A percentile compares a stretch with the other conserved stretches of the same genome.
Conservation (phyloP, 768 basidiomycete species). For the Agaricus bisporus region DNA sequence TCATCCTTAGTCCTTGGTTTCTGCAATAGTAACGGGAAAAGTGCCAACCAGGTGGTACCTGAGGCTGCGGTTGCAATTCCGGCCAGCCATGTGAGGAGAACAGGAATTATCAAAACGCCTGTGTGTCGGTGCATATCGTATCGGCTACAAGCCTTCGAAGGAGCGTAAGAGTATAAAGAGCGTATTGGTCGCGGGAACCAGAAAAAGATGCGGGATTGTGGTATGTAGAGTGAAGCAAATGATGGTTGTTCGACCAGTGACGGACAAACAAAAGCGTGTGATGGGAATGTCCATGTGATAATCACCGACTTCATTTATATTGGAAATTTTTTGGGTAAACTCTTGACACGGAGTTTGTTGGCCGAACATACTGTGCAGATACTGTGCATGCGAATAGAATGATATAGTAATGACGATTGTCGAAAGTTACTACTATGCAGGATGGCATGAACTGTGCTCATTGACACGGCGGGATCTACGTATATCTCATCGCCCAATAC, state of each 20-base stretch:
- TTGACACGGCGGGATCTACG: too few species aligned
- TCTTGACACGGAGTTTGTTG: too few species aligned
- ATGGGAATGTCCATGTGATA: slow-evolving; percentile 9
- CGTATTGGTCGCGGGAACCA: neutral
- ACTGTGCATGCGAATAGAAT: too few species aligned
- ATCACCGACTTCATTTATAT: neutral
- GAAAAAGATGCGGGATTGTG: neutral
- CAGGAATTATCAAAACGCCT: neutral
- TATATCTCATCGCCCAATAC: too few species aligned
- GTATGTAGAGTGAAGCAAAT: neutral
- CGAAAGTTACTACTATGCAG: too few species aligned
- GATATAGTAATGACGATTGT: too few species aligned
- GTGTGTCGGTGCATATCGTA: neutral
- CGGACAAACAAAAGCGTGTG: slow-evolving; percentile 2
- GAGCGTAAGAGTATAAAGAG: neutral
- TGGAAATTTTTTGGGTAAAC: too few species aligned
- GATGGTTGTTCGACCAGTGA: too few species aligned
- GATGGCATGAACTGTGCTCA: too few species aligned
- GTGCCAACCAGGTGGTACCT: neutral
- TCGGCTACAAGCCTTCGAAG: neutral
- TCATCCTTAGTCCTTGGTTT: too few species aligned
- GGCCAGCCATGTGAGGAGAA: slow-evolving; percentile 6
- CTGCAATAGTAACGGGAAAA: neutral
- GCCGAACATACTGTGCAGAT: too few species aligned
- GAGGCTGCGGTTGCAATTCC: slow-evolving; percentile 3